phyloP scores from a whole-genome alignment of 495 filamentous ascomycete species.

The Halenospora varia region DNA sequence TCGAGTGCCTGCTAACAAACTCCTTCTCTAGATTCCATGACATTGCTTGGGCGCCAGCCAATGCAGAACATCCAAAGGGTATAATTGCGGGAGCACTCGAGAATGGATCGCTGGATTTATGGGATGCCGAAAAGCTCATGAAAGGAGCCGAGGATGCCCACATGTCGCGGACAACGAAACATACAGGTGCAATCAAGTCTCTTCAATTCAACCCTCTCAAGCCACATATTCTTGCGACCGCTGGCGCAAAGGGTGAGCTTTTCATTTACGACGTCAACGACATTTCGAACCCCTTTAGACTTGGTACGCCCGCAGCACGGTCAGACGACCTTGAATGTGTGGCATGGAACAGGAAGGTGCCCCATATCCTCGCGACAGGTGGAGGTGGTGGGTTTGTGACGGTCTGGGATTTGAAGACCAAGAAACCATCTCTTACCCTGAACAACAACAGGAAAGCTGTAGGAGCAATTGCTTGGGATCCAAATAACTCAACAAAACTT shows the following conservation, averaged over 20 bases:
- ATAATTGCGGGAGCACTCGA: slow-evolving; percentile 94
- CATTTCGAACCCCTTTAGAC: slow-evolving; percentile 76
- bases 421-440: slow-evolving; percentile 91
- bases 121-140: slow-evolving; percentile 87
- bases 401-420: slow-evolving; percentile 96
- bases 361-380: slow-evolving; percentile 93
- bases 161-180: slow-evolving; percentile 86
- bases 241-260: slow-evolving; percentile 92
- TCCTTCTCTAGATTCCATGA: slow-evolving; percentile 76
- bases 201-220: slow-evolving; percentile 97
- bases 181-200: slow-evolving; percentile 88
- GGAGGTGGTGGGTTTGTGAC: slow-evolving; percentile 94
- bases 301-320: slow-evolving; percentile 81
- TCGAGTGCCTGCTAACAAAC: slow-evolving; percentile 7
- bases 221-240: slow-evolving; percentile 87
- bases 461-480: slow-evolving; percentile 96
- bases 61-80: slow-evolving; percentile 69
- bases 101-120: slow-evolving; percentile 92
- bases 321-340: slow-evolving; percentile 92
- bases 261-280: slow-evolving; percentile 94
- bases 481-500: slow-evolving; percentile 87
- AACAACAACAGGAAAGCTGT: slow-evolving; percentile 95
- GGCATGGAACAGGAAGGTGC: slow-evolving; percentile 98
- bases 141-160: slow-evolving; percentile 65
- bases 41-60: slow-evolving; percentile 85